Conservation (phyloP, 2,329 filamentous ascomycete species). For the Penicillium sp. region DNA sequence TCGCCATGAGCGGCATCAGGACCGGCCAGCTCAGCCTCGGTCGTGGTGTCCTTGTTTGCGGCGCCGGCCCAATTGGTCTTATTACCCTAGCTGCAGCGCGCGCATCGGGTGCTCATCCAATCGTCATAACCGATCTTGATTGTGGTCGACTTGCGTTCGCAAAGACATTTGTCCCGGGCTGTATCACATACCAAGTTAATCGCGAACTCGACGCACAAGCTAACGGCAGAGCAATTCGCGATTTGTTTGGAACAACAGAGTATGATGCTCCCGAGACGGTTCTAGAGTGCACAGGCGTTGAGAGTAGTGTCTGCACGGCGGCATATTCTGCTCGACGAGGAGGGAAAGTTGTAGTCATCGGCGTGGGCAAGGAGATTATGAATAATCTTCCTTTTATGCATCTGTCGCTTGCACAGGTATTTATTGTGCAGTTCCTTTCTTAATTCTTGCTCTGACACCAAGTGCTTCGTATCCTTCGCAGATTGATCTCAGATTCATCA, state of each 20-base stretch:
- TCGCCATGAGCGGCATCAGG: constrained; percentile 59
- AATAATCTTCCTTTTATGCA: constrained; percentile 67
- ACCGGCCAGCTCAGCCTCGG: constrained; percentile 53
- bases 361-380: constrained; percentile 59
- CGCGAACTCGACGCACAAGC: constrained; percentile 42
- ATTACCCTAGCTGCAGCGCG: constrained; percentile 55
- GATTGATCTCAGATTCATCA: constrained; percentile 68
- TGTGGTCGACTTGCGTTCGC: constrained; percentile 55
- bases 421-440: background rate
- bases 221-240: constrained; percentile 52
- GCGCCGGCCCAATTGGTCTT: constrained; percentile 62
- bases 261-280: constrained; percentile 57
- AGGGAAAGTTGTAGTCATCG: constrained; percentile 61
- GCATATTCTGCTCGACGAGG: constrained; percentile 55
- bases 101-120: constrained; percentile 60
- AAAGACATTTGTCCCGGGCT: constrained; percentile 53
- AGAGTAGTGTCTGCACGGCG: constrained; percentile 59
- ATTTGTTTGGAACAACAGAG: constrained; percentile 52
- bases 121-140: constrained; percentile 63
- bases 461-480: constrained; percentile 22
- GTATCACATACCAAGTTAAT: constrained; percentile 53
- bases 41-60: constrained; percentile 54
- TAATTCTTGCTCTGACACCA: background rate
- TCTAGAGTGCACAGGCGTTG: constrained; percentile 64
- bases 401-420: constrained; percentile 54